These are phyloP conservation scores for Podospora sp. DNA, from an alignment of 495 filamentous ascomycete genomes.

Conservation along the genomic window DNA sequence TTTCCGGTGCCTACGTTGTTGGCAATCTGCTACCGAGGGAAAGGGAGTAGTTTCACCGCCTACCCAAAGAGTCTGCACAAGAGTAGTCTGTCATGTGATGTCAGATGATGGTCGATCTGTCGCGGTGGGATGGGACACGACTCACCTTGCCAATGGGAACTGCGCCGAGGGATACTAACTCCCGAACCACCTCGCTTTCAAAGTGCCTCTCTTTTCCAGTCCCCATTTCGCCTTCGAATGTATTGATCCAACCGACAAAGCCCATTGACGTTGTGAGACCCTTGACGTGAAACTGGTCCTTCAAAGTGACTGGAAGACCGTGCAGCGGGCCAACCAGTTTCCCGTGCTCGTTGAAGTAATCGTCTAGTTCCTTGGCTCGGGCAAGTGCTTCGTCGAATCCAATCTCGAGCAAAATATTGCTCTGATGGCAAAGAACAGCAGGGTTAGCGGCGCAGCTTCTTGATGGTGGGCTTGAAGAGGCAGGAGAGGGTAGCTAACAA, in stretches of 20 bases:
- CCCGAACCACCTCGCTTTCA: slow-evolving; percentile 5
- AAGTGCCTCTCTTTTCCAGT: not conserved
- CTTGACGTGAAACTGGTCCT: slow-evolving; percentile 8
- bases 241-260: slow-evolving; percentile 6
- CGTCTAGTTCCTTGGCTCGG: not conserved
- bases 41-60: not conserved
- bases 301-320: slow-evolving; percentile 1
- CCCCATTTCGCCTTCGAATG: not conserved
- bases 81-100: not conserved
- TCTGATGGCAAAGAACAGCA: too few species aligned
- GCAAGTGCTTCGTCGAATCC: not conserved
- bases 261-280: not conserved
- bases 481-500: not conserved
- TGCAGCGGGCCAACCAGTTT: not conserved
- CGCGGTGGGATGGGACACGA: not conserved
- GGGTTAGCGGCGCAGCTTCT: too few species aligned
- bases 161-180: slow-evolving; percentile 2
- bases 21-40: not conserved
- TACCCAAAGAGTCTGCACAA: not conserved
- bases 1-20: slow-evolving; percentile 7
- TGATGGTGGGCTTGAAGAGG: not conserved
- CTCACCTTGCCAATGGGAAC: slow-evolving; percentile 4
- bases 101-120: not conserved
- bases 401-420: not conserved
- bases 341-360: not conserved